phyloP scores from a whole-genome alignment of 2,329 filamentous ascomycete genomes.

The Neonectria magnoliae region DNA sequence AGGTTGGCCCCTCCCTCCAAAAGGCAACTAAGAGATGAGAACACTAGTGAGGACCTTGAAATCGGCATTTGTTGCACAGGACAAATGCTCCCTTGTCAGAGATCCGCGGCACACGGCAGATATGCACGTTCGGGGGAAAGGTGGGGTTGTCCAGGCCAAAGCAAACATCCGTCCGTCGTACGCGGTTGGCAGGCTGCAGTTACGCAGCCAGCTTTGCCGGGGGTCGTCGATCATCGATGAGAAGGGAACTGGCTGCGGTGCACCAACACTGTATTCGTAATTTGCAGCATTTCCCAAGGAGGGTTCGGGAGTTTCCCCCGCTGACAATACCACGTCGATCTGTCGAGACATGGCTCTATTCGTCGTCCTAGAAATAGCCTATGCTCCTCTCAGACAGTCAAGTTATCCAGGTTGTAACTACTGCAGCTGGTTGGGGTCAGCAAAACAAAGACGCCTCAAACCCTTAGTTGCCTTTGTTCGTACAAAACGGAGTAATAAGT shows the following conservation, averaged over 20 bases:
- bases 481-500: neutral
- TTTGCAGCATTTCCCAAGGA: too few species aligned
- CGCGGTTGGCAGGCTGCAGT: neutral
- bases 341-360: neutral
- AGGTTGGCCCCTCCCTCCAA: neutral
- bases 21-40: neutral
- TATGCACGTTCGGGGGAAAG: neutral
- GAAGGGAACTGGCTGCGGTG: neutral
- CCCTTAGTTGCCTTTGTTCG: neutral
- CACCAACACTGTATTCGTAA: too few species aligned
- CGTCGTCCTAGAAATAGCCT: neutral
- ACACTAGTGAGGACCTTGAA: neutral
- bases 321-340: neutral
- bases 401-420: neutral
- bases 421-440: neutral
- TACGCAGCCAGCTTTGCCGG: neutral
- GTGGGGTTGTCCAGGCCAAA: neutral
- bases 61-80: neutral
- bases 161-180: neutral
- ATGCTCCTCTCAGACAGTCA: neutral
- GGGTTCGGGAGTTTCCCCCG: neutral
- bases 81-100: neutral
- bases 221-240: neutral
- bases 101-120: slow-evolving; percentile 1
- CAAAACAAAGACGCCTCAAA: neutral